Percentiles rank a stretch among this genome's conserved stretches.
phyloP scores from a whole-genome alignment of 164 flowering plant species.

The Magnolia officinalis region DNA sequence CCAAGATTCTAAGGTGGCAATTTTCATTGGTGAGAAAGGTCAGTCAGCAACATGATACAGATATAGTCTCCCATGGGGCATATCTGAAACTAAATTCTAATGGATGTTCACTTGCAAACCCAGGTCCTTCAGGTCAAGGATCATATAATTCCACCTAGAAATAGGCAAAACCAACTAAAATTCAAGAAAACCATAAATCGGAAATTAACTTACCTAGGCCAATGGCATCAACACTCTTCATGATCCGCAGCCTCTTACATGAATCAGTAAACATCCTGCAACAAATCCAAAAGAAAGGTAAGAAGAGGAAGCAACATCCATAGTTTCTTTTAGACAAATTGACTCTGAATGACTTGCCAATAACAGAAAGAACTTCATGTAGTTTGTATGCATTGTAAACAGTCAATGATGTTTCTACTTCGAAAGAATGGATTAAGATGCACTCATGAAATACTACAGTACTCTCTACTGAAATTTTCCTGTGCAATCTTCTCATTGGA shows the following conservation, averaged over 20 bases:
- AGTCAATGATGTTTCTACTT: too few species aligned
- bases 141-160: not conserved
- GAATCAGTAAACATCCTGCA: conserved; percentile 82
- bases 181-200: not conserved
- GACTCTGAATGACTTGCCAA: not conserved
- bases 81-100: too few species aligned
- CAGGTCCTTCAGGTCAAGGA: not conserved
- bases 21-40: too few species aligned
- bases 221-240: conserved; percentile 94
- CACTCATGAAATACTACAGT: not conserved
- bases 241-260: conserved; percentile 84
- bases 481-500: too few species aligned
- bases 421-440: not conserved
- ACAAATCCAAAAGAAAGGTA: conserved; percentile 6
- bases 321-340: not conserved
- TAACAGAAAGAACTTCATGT: too few species aligned
- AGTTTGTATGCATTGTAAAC: too few species aligned
- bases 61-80: too few species aligned
- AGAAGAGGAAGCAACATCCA: not conserved
- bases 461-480: too few species aligned
- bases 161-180: not conserved
- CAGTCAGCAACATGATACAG: too few species aligned
- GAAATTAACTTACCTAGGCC: conserved; percentile 61
- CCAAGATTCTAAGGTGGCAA: too few species aligned
- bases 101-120: too few species aligned